Conservation (phyloP, 305 asterid genomes). For the Rubia peregrina region DNA sequence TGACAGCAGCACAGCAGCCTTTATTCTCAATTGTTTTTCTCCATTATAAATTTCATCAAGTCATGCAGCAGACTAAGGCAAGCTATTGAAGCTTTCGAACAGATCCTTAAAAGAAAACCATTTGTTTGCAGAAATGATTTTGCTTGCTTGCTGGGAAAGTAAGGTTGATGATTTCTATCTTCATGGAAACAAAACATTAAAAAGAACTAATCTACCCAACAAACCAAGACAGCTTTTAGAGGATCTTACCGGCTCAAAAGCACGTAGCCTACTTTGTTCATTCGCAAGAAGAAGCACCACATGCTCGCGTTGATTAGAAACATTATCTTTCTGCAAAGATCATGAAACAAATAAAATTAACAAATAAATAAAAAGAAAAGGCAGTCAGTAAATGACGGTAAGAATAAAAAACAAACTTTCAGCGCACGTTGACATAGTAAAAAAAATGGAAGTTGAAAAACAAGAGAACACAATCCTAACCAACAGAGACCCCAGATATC, state of each 20-base stretch:
- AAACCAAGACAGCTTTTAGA: not conserved
- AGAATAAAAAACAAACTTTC: not conserved
- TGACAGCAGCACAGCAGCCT: conserved; percentile 1
- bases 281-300: conserved; percentile 87
- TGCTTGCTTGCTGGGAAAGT: not conserved
- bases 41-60: not conserved
- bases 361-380: not conserved
- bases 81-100: not conserved
- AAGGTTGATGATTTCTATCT: not conserved
- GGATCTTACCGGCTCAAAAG: conserved; percentile 74
- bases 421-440: not conserved
- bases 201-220: not conserved
- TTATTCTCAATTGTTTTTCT: not conserved
- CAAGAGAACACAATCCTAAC: not conserved
- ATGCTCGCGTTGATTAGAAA: conserved; percentile 93
- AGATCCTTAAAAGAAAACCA: not conserved
- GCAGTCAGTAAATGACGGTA: not conserved
- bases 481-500: not conserved
- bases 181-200: not conserved
- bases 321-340: conserved; percentile 69
- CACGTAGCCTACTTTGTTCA: conserved; percentile 79
- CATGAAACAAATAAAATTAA: not conserved
- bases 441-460: not conserved
- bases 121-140: not conserved
- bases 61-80: not conserved